A percentile compares a stretch with the other conserved stretches of the same genome.
Evolutionary conservation across 371 early-diverging fungal species (phyloP).

Genomic region (Conidiobolus incongruus): DNA sequence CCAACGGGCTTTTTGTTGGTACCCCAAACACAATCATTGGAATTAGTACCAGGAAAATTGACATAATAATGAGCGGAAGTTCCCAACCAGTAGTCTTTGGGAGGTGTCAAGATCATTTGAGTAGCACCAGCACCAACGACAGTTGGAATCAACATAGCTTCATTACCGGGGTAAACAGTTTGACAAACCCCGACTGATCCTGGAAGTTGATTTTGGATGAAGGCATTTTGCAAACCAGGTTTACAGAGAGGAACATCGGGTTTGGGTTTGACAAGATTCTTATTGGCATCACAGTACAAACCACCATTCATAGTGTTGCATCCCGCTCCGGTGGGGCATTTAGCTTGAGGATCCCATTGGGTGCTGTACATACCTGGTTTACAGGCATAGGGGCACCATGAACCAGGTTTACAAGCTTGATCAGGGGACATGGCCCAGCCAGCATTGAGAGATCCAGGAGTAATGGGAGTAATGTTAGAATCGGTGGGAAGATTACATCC

Average conservation of each 20-base stretch:
- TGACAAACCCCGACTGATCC: slow-evolving; percentile 1
- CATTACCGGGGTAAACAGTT: slow-evolving; percentile 6
- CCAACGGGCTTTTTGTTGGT: background rate
- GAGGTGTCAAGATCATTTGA: background rate
- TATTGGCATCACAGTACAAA: background rate
- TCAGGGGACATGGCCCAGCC: slow-evolving; percentile 17
- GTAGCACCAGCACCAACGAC: background rate
- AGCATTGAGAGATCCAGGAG: slow-evolving; percentile 10
- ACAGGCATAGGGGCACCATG: slow-evolving; percentile 5
- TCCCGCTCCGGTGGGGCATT: background rate
- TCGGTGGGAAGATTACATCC: slow-evolving; percentile 4
- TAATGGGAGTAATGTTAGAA: slow-evolving; percentile 10
- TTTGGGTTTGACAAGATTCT: background rate
- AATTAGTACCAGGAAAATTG: background rate
- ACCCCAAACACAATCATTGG: slow-evolving; percentile 1
- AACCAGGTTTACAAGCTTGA: slow-evolving; percentile 3
- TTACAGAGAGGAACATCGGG: slow-evolving; percentile 1
- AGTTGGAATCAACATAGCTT: slow-evolving; percentile 6
- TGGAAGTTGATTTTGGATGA: background rate
- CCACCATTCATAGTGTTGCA: slow-evolving; percentile 4
- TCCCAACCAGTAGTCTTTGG: background rate
- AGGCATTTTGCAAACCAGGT: background rate
- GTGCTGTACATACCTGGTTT: slow-evolving; percentile 1
- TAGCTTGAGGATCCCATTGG: slow-evolving; percentile 1
- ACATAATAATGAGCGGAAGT: slow-evolving; percentile 6